Conservation (phyloP, 1,284 basidiomycete species). For the Wolfiporia cocos region DNA sequence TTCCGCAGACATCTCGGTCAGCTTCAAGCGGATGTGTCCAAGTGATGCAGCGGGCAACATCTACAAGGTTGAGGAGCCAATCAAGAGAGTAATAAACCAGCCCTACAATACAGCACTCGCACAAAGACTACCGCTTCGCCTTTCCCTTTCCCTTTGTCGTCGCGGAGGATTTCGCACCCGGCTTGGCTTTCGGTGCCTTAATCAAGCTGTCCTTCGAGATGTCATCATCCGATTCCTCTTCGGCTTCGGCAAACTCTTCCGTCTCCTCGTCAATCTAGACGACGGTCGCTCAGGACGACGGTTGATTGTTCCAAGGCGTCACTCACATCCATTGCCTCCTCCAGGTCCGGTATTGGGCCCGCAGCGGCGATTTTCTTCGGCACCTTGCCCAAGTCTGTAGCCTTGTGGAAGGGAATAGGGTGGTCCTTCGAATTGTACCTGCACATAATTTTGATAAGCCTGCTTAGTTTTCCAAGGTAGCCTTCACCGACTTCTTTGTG, state of each 20-base stretch:
- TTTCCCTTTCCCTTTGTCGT: constrained; percentile 12
- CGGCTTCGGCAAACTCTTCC: constrained; percentile 36
- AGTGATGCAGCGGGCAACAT: no score
- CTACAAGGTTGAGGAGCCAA: no score
- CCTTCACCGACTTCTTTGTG: constrained; percentile 67
- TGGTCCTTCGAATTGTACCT: constrained; percentile 87
- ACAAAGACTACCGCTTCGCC: constrained; percentile 5
- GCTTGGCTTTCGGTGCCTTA: constrained; percentile 33
- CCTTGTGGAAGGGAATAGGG: constrained; percentile 89
- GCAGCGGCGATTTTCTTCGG: constrained; percentile 72
- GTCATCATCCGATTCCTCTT: constrained; percentile 29
- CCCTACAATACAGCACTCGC: not conserved
- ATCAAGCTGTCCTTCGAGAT: constrained; percentile 47
- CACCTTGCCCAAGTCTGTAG: constrained; percentile 66
- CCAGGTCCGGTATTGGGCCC: constrained; percentile 78
- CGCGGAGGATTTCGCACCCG: constrained; percentile 26
- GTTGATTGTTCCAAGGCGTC: not conserved
- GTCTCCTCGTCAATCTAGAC: constrained; percentile 26
- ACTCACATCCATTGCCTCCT: constrained; percentile 73
- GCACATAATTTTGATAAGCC: not conserved
- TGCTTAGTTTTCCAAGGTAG: not conserved
- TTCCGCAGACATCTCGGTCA: no score
- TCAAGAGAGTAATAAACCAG: no score
- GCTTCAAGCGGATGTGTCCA: no score
- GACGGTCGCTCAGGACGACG: not conserved